phyloP scores from a whole-genome alignment of 192 early-diverging fungal genomes.

The Backusella tarrabulga region DNA sequence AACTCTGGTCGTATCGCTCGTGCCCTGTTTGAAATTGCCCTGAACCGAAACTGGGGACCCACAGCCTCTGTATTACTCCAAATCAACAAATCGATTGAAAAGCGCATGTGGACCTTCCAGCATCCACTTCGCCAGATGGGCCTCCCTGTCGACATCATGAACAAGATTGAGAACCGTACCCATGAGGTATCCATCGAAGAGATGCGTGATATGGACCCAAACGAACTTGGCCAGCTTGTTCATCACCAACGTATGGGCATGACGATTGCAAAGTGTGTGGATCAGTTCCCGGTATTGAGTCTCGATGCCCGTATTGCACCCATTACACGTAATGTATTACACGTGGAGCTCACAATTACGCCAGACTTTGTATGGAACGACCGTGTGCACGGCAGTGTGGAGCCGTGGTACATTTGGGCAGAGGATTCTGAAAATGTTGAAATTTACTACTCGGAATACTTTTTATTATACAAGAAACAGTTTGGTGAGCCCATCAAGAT shows the following conservation, averaged over 20 bases:
- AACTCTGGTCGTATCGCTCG: constrained; percentile 91
- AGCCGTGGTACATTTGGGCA: constrained; percentile 97
- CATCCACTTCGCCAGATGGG: constrained; percentile 91
- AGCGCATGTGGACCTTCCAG: constrained; percentile 94
- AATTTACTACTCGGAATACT: constrained; percentile 92
- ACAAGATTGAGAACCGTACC: constrained; percentile 72
- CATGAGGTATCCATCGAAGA: constrained; percentile 88
- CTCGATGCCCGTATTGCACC: constrained; percentile 84
- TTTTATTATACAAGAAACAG: constrained; percentile 72
- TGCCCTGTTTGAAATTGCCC: constrained; percentile 93
- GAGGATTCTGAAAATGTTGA: constrained; percentile 88
- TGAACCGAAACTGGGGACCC: constrained; percentile 91
- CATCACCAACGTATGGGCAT: constrained; percentile 77
- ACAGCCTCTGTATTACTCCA: constrained; percentile 81
- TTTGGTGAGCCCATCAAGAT: constrained; percentile 67
- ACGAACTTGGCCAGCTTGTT: constrained; percentile 87
- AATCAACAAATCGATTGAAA: constrained; percentile 97
- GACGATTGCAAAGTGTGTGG: constrained; percentile 69
- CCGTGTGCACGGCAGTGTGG: constrained; percentile 83
- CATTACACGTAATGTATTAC: constrained; percentile 90
- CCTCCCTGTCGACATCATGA: constrained; percentile 81
- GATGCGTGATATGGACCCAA: constrained; percentile 82
- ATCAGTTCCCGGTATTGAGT: constrained; percentile 83
- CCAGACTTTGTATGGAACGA: constrained; percentile 96
- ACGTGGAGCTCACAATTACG: constrained; percentile 74